Conservation (phyloP, 208 protist genomes). For the Trypanosoma melophagium region DNA sequence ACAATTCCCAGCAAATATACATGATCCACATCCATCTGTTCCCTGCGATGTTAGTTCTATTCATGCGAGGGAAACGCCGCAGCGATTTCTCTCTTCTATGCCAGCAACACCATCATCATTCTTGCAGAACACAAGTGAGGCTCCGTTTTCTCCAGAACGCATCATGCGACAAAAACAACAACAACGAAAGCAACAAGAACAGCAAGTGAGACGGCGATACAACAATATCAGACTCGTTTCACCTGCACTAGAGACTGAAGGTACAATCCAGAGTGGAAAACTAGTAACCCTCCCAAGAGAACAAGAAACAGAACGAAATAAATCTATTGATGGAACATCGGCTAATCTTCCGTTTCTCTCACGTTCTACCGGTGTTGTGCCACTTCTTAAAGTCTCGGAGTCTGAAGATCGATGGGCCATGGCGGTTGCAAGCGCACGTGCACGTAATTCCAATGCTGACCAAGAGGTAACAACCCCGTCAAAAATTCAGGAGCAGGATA, state of each 20-base stretch:
- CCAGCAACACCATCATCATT: slow-evolving; percentile 14
- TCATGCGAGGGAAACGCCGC: slow-evolving; percentile 15
- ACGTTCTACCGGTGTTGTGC: neutral
- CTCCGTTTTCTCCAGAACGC: neutral
- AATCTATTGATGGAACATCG: too few species aligned
- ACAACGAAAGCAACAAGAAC: neutral
- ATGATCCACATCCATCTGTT: neutral
- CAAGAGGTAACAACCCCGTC: neutral
- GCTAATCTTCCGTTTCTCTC: too few species aligned
- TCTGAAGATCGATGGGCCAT: neutral
- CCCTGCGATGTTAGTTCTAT: slow-evolving; percentile 24
- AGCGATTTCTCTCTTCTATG: slow-evolving; percentile 13
- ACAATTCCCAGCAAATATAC: neutral
- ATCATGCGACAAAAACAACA: neutral
- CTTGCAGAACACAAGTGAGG: neutral
- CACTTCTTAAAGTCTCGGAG: neutral
- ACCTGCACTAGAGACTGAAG: neutral
- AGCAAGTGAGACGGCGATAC: neutral
- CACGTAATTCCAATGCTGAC: neutral
- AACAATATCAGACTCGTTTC: neutral
- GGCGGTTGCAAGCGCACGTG: neutral
- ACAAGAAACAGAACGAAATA: too few species aligned
- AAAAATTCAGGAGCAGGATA: neutral
- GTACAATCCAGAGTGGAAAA: too few species aligned
- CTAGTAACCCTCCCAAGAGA: too few species aligned